phyloP scores from a whole-genome alignment of 768 basidiomycete species.

The Calocybe cyanea region DNA sequence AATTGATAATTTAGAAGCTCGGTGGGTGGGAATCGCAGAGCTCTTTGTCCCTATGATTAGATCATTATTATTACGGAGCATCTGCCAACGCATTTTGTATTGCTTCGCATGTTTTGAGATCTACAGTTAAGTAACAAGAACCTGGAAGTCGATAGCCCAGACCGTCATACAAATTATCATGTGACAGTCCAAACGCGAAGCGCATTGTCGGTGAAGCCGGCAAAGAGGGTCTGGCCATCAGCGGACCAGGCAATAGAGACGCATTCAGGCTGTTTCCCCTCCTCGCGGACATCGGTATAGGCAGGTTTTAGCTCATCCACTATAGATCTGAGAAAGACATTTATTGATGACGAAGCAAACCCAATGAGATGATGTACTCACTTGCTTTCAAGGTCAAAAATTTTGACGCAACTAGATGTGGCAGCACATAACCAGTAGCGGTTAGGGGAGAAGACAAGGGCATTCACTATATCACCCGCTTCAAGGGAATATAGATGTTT shows the following conservation, averaged over 20 bases:
- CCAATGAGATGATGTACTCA: constrained; percentile 37
- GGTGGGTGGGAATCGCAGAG: no score
- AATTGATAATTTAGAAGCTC: no score
- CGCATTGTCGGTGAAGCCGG: constrained; percentile 93
- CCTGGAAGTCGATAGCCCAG: no score
- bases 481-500: constrained; percentile 99
- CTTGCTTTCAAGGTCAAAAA: constrained; percentile 99
- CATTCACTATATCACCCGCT: constrained; percentile 97
- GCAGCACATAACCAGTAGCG: constrained; percentile 99
- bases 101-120: no score
- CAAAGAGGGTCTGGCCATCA: constrained; percentile 95
- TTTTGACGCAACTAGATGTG: constrained; percentile 95
- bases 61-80: no score
- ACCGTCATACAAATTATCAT: no score
- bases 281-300: constrained; percentile 71
- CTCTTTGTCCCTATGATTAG: no score
- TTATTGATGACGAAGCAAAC: neutral
- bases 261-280: constrained; percentile 82
- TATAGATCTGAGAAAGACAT: constrained; percentile 61
- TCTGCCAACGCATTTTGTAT: no score
- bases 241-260: constrained; percentile 98
- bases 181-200: constrained; percentile 91
- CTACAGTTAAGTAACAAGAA: constrained; percentile 8
- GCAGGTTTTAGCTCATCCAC: constrained; percentile 99
- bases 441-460: constrained; percentile 99